Conservation (phyloP, 768 basidiomycete species). For the Panaeolus papilionaceus region DNA sequence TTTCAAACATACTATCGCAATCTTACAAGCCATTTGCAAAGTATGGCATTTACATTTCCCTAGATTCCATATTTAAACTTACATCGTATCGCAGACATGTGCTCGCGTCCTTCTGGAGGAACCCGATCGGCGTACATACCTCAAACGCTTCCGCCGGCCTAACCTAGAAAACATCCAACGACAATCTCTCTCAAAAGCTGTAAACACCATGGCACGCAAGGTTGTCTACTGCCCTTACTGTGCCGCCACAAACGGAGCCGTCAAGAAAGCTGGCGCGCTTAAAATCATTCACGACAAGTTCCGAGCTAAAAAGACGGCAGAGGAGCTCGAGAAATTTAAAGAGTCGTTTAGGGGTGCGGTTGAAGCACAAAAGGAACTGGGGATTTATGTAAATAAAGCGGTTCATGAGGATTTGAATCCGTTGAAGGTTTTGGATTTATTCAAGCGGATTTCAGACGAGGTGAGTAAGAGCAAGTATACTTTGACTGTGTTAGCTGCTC, state of each 20-base stretch:
- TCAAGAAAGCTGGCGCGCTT: constrained; percentile 94
- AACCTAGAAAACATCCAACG: constrained; percentile 94
- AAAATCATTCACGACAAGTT: constrained; percentile 99
- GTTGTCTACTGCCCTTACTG: constrained; percentile 93
- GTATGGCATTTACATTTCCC: constrained; percentile 45
- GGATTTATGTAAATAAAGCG: constrained; percentile 84
- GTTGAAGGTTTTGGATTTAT: constrained; percentile 90
- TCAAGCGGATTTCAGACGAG: constrained; percentile 91
- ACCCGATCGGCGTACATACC: constrained; percentile 79
- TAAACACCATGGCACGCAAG: constrained; percentile 89
- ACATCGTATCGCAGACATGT: constrained; percentile 64
- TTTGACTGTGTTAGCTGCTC: too few relatives aligned
- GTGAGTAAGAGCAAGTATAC: constrained; percentile 42
- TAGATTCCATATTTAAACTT: not conserved
- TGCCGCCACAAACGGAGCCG: constrained; percentile 90
- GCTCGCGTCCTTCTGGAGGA: constrained; percentile 91
- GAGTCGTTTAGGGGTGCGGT: constrained; percentile 81
- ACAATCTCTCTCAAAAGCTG: constrained; percentile 79
- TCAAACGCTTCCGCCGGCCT: constrained; percentile 90
- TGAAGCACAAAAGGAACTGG: constrained; percentile 87
- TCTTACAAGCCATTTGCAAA: constrained; percentile 97
- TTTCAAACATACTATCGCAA: constrained; percentile 93
- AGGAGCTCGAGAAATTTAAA: constrained; percentile 89
- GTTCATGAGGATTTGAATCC: constrained; percentile 94
- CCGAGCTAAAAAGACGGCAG: constrained; percentile 89